phyloP scores from a whole-genome alignment of 2,329 filamentous ascomycete species.

The Coleophoma cylindrospora region DNA sequence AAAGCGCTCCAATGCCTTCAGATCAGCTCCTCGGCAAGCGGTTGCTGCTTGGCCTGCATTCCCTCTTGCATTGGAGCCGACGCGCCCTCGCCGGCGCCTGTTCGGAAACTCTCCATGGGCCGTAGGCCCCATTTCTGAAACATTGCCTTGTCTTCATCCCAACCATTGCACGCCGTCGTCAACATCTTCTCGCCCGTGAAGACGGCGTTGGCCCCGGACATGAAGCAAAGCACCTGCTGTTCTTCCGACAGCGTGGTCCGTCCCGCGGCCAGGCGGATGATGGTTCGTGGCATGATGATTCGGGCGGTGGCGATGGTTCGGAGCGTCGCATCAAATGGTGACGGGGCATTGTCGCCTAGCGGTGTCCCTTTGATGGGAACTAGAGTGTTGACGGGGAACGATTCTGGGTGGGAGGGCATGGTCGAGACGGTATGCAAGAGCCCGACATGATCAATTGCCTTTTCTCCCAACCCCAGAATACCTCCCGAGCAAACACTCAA shows the following conservation, averaged over 20 bases:
- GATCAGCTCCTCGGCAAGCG: too few relatives aligned
- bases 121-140: slow-evolving; percentile 78
- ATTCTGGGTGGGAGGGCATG: slow-evolving; percentile 78
- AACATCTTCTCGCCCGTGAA: slow-evolving; percentile 96
- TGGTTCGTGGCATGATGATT: slow-evolving; percentile 77
- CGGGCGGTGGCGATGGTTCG: slow-evolving; percentile 81
- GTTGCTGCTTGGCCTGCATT: not conserved
- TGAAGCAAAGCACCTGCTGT: slow-evolving; percentile 84
- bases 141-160: slow-evolving; percentile 82
- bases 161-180: slow-evolving; percentile 86
- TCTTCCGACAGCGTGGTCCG: slow-evolving; percentile 81
- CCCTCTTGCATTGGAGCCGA: slow-evolving; percentile 8
- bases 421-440: slow-evolving; percentile 79
- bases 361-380: slow-evolving; percentile 90
- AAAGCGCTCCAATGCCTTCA: not conserved
- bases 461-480: slow-evolving; percentile 81
- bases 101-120: slow-evolving; percentile 57
- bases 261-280: slow-evolving; percentile 82
- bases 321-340: slow-evolving; percentile 73
- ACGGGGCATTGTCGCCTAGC: slow-evolving; percentile 66
- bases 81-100: slow-evolving; percentile 17
- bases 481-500: slow-evolving; percentile 89
- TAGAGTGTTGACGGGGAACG: slow-evolving; percentile 85
- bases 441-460: slow-evolving; percentile 72
- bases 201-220: slow-evolving; percentile 88